A percentile compares a stretch with the other conserved stretches of the same genome.
phyloP scores from a whole-genome alignment of 306 rosid species.

The Cicer cuneatum region DNA sequence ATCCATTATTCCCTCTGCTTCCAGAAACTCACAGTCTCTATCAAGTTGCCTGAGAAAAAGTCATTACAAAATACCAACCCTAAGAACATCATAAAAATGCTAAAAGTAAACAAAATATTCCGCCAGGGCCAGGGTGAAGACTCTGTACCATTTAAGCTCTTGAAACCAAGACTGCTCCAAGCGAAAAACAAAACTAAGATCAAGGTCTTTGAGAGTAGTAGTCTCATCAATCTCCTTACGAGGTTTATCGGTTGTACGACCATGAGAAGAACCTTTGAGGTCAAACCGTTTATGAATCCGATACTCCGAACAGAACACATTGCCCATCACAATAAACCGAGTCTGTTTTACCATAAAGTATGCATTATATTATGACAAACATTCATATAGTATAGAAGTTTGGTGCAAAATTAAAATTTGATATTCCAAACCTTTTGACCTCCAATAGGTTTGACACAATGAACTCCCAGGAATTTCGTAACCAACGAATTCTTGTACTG shows the following conservation, averaged over 20 bases:
- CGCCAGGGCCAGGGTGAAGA: conserved; percentile 1
- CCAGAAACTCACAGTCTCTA: conserved; percentile 61
- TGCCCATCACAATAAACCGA: conserved; percentile 63
- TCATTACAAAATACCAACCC: conserved; percentile 35
- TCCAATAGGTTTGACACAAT: conserved; percentile 63
- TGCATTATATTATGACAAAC: conserved; percentile 2
- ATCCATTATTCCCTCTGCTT: conserved; percentile 67
- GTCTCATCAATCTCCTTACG: conserved; percentile 59
- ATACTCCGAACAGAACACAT: conserved; percentile 61
- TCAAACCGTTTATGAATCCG: conserved; percentile 62
- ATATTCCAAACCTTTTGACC: conserved; percentile 55
- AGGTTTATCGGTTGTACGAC: conserved; percentile 57
- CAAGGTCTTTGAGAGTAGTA: conserved; percentile 65
- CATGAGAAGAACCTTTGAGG: conserved; percentile 68
- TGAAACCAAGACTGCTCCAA: conserved; percentile 61
- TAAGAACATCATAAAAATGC: conserved; percentile 11
- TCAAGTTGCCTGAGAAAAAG: conserved; percentile 60
- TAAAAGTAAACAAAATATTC: conserved; percentile 1
- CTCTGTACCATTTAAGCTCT: conserved; percentile 56
- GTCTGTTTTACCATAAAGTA: conserved; percentile 47
- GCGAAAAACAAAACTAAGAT: conserved; percentile 60
- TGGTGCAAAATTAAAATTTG: conserved; percentile 2
- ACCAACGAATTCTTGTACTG: conserved; percentile 61
- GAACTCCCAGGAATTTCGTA: conserved; percentile 62
- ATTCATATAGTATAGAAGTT: conserved; percentile 23